phyloP scores from a whole-genome alignment of 257 asterid species.

The Penstemon barbatus region DNA sequence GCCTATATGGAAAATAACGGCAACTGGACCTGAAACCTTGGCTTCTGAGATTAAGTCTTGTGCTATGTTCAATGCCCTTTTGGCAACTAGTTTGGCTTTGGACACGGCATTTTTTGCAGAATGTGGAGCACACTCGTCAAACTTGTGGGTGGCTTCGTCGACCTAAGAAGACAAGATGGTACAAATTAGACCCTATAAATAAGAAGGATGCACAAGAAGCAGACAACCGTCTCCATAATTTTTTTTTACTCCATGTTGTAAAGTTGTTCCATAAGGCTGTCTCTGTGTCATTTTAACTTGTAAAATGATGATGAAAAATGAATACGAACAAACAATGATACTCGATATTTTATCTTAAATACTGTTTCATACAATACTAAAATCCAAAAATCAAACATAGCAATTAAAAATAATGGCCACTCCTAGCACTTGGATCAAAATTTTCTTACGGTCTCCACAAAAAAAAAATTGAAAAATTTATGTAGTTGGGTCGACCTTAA shows the following conservation, averaged over 20 bases:
- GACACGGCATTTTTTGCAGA: constrained; percentile 42
- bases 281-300: too few species aligned
- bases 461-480: too few species aligned
- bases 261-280: too few species aligned
- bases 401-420: neutral
- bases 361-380: neutral
- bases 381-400: neutral
- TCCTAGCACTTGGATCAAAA: too few species aligned
- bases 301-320: too few species aligned
- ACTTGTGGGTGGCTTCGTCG: constrained; percentile 40
- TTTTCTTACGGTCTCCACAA: neutral
- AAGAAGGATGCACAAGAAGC: too few species aligned
- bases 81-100: constrained; percentile 31
- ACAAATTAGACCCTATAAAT: neutral
- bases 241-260: too few species aligned
- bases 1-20: constrained; percentile 49
- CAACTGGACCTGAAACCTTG: constrained; percentile 48
- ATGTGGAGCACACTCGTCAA: constrained; percentile 59
- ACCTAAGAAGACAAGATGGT: constrained; percentile 31
- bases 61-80: constrained; percentile 38
- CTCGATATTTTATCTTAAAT: too few species aligned
- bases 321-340: neutral
- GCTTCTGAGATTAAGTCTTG: constrained; percentile 48
- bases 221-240: too few species aligned
- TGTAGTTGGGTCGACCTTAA: too few species aligned